A percentile compares a stretch with the other conserved stretches of the same genome.
Conservation (phyloP, 345 rosid genomes). For the Populus tremula region DNA sequence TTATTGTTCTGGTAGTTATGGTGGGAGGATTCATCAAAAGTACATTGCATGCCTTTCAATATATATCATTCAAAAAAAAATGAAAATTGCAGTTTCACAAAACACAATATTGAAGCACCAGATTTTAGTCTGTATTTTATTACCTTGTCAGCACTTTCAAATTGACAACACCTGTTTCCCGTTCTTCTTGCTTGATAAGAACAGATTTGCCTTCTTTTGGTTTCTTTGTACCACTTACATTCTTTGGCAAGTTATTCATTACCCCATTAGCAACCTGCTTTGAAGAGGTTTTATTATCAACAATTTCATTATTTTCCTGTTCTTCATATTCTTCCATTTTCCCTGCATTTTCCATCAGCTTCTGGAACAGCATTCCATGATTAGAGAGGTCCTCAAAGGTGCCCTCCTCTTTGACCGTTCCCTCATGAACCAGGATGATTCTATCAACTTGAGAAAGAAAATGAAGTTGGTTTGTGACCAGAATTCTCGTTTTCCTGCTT, state of each 20-base stretch:
- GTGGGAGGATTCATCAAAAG: not conserved
- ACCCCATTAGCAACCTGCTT: conserved; percentile 57
- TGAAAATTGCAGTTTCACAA: too few species aligned
- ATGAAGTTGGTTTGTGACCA: conserved; percentile 98
- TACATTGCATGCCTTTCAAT: not conserved
- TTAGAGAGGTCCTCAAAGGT: conserved; percentile 81
- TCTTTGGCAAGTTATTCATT: conserved; percentile 38
- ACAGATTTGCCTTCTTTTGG: conserved; percentile 71
- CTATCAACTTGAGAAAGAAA: conserved; percentile 95
- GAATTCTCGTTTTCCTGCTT: conserved; percentile 81
- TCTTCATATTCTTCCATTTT: conserved; percentile 97
- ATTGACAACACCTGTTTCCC: conserved; percentile 94
- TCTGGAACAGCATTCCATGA: conserved; percentile 71
- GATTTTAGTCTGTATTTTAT: conserved; percentile 2
- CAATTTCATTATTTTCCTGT: conserved; percentile 46
- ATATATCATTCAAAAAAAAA: not conserved
- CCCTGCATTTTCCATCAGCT: conserved; percentile 98
- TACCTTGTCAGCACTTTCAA: conserved; percentile 74
- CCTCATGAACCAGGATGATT: conserved; percentile 88
- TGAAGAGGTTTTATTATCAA: conserved; percentile 41
- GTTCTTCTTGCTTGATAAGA: conserved; percentile 94
- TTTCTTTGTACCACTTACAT: conserved; percentile 38
- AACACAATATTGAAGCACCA: not conserved
- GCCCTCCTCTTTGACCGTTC: conserved; percentile 88
- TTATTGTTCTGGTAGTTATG: not conserved